Evolutionary conservation across 768 basidiomycete genomes (phyloP), one percentile per base, ranked within the genome.

Genomic region (Rhizopogon salebrosus): DNA sequence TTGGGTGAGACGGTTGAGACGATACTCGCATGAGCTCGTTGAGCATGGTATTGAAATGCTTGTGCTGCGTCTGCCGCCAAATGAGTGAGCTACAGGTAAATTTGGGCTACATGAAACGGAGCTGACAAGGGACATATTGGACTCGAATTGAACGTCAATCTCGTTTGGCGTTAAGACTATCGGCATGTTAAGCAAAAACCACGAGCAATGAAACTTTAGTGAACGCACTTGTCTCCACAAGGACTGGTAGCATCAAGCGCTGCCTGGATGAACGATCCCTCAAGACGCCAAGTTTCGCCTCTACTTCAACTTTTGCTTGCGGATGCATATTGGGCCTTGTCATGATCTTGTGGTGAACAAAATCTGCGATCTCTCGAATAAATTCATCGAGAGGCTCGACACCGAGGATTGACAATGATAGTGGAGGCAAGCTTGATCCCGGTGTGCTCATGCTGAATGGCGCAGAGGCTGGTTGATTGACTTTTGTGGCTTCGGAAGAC

Each of bases 351-450:
- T 85, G 84, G 69, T 84, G 83, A 36, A 95, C 74, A 69, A 92
- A 97, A 71, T 95, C 91, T 35, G 91, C 93, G 52, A 97, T 79
- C 65, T 92, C 89, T 64, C 83, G 83, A 66, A 93, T 92, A 64
- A 97, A 94, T 64, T 95, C 94, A 68, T 97, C 94, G 27, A 92
- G 73, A 2, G 93, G 93, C 64, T 95, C 93, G 46, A 92, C 85
- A 49, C 88, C 89, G 26, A 97, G 81, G 57, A 95, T 91, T 14
- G 87, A 90, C 38, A 85, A 74, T 1, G 87, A 87, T 37, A 89
- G 79, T 3, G 85, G 85, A 4, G 83, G 85, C 16, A 87, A 64
- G 48, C 54, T 58, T 27, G 64, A 49, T 39, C 38, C 20, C 36
- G 55, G 29, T 39, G 60, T 59, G 68, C 57, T 54, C 67, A 67